These are phyloP conservation scores for Sclerospora graminicola DNA, from an alignment of 352 stramenopile species.

Conservation along the genomic window DNA sequence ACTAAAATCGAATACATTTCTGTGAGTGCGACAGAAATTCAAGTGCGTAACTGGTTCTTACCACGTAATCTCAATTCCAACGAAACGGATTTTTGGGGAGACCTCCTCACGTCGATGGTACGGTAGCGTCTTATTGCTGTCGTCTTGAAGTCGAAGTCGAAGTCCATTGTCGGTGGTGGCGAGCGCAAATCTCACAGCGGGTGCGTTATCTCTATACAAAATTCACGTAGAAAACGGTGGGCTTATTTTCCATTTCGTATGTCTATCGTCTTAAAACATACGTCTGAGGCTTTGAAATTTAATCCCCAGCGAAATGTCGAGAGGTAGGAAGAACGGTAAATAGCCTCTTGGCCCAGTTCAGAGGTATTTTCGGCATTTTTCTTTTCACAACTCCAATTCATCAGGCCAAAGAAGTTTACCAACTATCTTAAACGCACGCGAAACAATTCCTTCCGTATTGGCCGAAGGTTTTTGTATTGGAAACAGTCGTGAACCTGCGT, in stretches of 20 bases:
- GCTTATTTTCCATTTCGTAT: conserved; percentile 1
- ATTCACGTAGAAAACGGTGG: too few relatives aligned
- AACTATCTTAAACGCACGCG: conserved; percentile 1
- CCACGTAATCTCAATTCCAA: conserved; percentile 64
- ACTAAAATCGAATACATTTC: conserved; percentile 32
- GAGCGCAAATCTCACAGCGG: too few relatives aligned
- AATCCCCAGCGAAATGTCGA: too few relatives aligned
- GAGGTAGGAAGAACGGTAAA: too few relatives aligned
- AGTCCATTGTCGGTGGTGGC: too few relatives aligned
- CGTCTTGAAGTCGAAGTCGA: too few relatives aligned
- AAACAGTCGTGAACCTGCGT: too few relatives aligned
- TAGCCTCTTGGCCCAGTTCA: background rate
- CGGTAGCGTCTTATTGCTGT: background rate
- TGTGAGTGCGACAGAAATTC: conserved; percentile 47
- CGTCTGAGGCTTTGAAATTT: too few relatives aligned
- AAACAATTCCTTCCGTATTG: conserved; percentile 1
- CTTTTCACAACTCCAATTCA: too few relatives aligned
- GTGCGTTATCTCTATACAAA: too few relatives aligned
- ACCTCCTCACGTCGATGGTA: conserved; percentile 54
- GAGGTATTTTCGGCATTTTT: background rate
- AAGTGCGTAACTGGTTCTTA: conserved; percentile 64
- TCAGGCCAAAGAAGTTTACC: background rate
- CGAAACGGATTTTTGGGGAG: conserved; percentile 54
- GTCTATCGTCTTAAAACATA: too few relatives aligned
- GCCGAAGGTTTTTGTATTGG: conserved; percentile 4